These are phyloP conservation scores for Gossypium schwendimanii DNA, from an alignment of 441 rosid species.

Conservation along the genomic window DNA sequence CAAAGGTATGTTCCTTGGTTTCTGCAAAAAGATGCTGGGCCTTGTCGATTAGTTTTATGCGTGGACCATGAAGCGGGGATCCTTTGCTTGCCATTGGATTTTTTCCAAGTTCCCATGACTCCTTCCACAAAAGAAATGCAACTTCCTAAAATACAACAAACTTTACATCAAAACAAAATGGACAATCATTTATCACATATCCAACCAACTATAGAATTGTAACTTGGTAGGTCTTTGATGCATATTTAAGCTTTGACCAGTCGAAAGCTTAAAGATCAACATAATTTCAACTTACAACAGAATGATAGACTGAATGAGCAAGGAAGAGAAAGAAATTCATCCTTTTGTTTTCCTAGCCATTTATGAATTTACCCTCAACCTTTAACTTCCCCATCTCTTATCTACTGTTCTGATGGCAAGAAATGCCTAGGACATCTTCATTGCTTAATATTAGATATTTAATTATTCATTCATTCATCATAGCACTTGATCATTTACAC, in stretches of 20 bases:
- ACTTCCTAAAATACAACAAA: conserved; percentile 53
- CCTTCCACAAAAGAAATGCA: conserved; percentile 92
- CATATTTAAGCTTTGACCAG: not conserved
- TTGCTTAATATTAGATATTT: not conserved
- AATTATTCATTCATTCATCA: conserved; percentile 1
- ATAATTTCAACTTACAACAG: not conserved
- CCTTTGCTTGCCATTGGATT: conserved; percentile 98
- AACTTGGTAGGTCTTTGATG: conserved; percentile 3
- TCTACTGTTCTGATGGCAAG: conserved; percentile 1
- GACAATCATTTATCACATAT: not conserved
- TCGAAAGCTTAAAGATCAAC: not conserved
- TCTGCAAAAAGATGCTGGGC: conserved; percentile 71
- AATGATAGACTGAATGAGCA: not conserved
- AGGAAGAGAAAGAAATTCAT: not conserved
- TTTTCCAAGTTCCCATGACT: conserved; percentile 86
- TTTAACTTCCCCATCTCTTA: not conserved
- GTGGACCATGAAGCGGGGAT: conserved; percentile 91
- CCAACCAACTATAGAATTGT: not conserved
- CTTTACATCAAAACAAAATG: conserved; percentile 8
- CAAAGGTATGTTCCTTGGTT: conserved; percentile 83
- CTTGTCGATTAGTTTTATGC: conserved; percentile 81
- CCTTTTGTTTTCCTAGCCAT: not conserved
- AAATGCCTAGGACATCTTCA: not conserved
- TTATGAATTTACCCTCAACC: not conserved
- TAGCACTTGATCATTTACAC: not conserved